These are phyloP conservation scores for Chionographis japonica DNA, from an alignment of 106 monocot genomes.

Conservation along the genomic window DNA sequence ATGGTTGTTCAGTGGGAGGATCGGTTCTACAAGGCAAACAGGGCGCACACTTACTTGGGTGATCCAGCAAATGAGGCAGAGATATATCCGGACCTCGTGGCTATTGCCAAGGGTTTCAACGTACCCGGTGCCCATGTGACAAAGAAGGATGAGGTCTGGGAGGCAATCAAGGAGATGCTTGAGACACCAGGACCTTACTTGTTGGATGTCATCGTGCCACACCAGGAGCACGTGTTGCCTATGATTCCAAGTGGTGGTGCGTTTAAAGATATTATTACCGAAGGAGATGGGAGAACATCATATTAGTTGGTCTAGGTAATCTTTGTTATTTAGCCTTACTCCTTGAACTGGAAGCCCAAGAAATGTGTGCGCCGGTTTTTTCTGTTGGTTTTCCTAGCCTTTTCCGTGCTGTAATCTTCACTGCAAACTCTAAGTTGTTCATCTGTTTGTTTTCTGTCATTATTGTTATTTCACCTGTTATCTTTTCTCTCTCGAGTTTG, in stretches of 20 bases:
- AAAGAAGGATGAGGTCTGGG: constrained; percentile 36
- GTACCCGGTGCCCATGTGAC: constrained; percentile 42
- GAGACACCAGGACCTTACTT: constrained; percentile 58
- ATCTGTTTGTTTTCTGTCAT: too few species aligned
- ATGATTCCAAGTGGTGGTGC: constrained; percentile 61
- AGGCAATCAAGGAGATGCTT: constrained; percentile 49
- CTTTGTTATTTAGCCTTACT: too few species aligned
- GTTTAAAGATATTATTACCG: constrained; percentile 48
- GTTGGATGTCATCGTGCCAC: constrained; percentile 57
- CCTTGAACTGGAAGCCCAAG: too few species aligned
- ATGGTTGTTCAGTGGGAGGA: constrained; percentile 76
- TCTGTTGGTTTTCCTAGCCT: too few species aligned
- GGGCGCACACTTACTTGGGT: constrained; percentile 47
- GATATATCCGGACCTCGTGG: constrained; percentile 55
- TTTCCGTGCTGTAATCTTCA: too few species aligned
- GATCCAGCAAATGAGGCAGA: constrained; percentile 36
- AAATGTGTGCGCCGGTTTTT: too few species aligned
- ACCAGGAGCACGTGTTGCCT: constrained; percentile 61
- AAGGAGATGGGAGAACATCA: constrained; percentile 41
- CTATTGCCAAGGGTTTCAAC: constrained; percentile 38
- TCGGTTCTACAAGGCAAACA: constrained; percentile 45
- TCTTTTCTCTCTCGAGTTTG: neutral
- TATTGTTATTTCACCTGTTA: too few species aligned
- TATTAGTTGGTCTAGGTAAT: too few species aligned
- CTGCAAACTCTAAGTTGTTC: too few species aligned